These are phyloP conservation scores for Boletus reticulatus DNA, from an alignment of 768 basidiomycete species.

Conservation along the genomic window DNA sequence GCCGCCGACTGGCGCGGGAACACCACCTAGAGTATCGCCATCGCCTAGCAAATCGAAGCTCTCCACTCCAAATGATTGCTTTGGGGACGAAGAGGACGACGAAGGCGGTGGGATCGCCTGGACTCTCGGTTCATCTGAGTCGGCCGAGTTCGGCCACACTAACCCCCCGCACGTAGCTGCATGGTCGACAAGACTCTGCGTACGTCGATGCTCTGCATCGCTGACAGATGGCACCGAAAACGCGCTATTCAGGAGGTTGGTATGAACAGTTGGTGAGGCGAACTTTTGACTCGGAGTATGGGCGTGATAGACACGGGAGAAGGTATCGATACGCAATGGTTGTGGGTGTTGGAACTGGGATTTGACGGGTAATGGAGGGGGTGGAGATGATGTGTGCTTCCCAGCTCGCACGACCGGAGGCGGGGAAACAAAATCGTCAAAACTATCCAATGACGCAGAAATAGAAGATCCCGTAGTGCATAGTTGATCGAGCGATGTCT, in stretches of 20 bases:
- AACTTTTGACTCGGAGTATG: conserved; percentile 19
- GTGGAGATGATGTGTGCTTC: conserved; percentile 47
- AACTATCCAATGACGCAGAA: conserved; percentile 40
- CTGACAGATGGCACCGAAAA: conserved; percentile 25
- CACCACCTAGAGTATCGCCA: background rate
- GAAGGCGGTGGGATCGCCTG: conserved; percentile 29
- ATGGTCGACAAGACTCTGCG: conserved; percentile 53
- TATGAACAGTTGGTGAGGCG: conserved; percentile 10
- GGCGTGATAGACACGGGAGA: conserved; percentile 14
- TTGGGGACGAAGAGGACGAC: conserved; percentile 6
- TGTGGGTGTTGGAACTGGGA: conserved; percentile 3
- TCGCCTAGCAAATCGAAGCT: conserved; percentile 21
- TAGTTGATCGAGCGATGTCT: conserved; percentile 20
- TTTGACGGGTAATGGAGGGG: conserved; percentile 43
- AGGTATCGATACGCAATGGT: conserved; percentile 11
- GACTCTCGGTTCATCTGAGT: conserved; percentile 20
- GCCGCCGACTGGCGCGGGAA: background rate
- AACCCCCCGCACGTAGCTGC: conserved; percentile 48
- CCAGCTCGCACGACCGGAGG: conserved; percentile 3
- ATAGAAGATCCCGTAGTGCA: conserved; percentile 20
- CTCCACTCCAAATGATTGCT: background rate
- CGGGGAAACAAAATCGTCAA: conserved; percentile 47
- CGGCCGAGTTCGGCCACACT: conserved; percentile 36
- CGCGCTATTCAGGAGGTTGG: conserved; percentile 12
- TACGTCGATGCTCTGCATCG: conserved; percentile 52